Evolutionary conservation across 176 grass and related monocot species (phyloP), one percentile per base, ranked within the genome.

Genomic region (Bolboschoenus planiculmis): DNA sequence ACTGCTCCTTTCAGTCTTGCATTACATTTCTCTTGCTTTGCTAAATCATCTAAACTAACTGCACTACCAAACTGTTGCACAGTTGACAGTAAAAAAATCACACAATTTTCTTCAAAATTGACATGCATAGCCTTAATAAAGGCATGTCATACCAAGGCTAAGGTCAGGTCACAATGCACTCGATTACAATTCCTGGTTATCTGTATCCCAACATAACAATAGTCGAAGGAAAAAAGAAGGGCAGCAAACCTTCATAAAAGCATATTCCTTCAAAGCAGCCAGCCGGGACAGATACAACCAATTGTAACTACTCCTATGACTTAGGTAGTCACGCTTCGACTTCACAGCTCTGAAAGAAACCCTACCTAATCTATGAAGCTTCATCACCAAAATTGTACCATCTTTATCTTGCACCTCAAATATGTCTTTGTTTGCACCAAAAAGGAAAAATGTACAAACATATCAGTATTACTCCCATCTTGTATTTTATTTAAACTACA

Each of bases 331-430:
- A 84, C 92, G 90, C 82, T 98, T 98, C n/a, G 96, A 90, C 78
- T 98, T 98, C 61, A 98, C 92, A 37, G 96, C 90, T 79, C 96
- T 87, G 84, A 98, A 98, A 79, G 96, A 98, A 54, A 88, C 86
- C 86, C 92, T 95, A 65, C 92, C 96, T 74, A 98, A 78, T 74
- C 96, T 98, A 91, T 98, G 96, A 59, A 98, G 79, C 82, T 95
- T 98, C 96, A 93, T 93, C 48, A 90, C 96, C 37, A 98, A 70
- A 56, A 98, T 79, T 13, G 87, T 95, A 34, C 96, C 96, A 87
- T 98, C 92, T 73, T 98, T 91, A 0, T 83, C 81, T n/a, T 89
- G 87, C 18, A 98, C 96, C 86, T 98, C 96, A 88, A 98, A 98
- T 77, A 98, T 98, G 65, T 98, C 90, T 26, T 73, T 80, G 14